These are phyloP conservation scores for Aureobasidium sp. DNA, from an alignment of 2,329 filamentous ascomycete species.

Conservation along the genomic window DNA sequence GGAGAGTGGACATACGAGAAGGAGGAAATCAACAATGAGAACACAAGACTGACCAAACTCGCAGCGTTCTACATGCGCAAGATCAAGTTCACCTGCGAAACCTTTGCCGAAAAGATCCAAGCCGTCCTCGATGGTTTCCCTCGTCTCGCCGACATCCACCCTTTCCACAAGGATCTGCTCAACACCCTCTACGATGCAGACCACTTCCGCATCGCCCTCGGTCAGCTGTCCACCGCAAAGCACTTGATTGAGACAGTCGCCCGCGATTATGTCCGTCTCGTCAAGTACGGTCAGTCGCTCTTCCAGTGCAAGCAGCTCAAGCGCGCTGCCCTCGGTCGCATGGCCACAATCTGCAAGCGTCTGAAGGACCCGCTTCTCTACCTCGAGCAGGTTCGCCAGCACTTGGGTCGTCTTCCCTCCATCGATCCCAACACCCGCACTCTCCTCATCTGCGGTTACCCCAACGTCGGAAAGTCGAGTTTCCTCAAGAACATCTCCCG, in stretches of 20 bases:
- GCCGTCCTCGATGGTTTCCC: conserved; percentile 91
- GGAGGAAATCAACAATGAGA: background rate
- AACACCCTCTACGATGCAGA: conserved; percentile 99
- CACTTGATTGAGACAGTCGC: conserved; percentile 93
- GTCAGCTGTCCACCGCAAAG: conserved; percentile 92
- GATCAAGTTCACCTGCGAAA: conserved; percentile 97
- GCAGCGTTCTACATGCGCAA: conserved; percentile 90
- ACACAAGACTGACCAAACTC: conserved; percentile 18
- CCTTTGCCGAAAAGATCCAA: conserved; percentile 87
- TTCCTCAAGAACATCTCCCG: conserved; percentile 88
- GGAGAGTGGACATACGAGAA: background rate
- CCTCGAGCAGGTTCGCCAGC: conserved; percentile 92
- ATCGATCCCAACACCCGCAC: conserved; percentile 98
- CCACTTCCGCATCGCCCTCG: conserved; percentile 93
- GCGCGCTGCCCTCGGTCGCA: conserved; percentile 88
- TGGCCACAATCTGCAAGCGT: conserved; percentile 94
- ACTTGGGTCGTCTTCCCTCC: conserved; percentile 92
- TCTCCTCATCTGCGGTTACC: conserved; percentile 92
- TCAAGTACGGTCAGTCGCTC: conserved; percentile 93
- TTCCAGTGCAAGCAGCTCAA: conserved; percentile 99
- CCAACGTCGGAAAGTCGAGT: conserved; percentile 94
- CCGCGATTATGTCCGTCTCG: conserved; percentile 88
- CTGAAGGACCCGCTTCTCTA: conserved; percentile 93
- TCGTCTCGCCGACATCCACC: conserved; percentile 86
- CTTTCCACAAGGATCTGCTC: conserved; percentile 85